Conservation (phyloP, 306 rosid species). For the Lablab purpureus region DNA sequence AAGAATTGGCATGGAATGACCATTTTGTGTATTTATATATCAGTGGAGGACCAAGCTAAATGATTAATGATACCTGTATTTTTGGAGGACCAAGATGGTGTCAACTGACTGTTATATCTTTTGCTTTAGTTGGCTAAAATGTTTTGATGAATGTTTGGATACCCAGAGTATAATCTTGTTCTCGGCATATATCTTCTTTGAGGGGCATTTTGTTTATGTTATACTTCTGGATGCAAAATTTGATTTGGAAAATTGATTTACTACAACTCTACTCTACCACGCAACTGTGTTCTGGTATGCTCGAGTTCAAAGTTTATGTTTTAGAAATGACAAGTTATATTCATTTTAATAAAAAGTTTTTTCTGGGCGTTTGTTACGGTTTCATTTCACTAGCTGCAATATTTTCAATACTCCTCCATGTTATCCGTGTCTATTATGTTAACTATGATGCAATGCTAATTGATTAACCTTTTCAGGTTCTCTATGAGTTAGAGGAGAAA, state of each 20-base stretch:
- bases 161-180: background rate
- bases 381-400: background rate
- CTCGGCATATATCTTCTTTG: constrained; percentile 1
- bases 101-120: background rate
- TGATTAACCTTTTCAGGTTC: constrained; percentile 63
- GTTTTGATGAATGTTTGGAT: constrained; percentile 3
- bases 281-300: background rate
- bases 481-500: constrained; percentile 89
- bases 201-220: background rate
- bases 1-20: background rate
- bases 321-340: background rate
- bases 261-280: background rate
- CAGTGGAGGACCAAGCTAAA: background rate
- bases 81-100: background rate
- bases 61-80: background rate
- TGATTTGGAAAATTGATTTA: constrained; percentile 10
- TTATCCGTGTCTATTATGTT: background rate
- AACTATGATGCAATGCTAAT: constrained; percentile 7
- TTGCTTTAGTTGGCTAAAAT: background rate
- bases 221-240: background rate
- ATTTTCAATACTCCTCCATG: background rate
- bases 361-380: constrained; percentile 9
- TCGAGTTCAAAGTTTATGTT: background rate
- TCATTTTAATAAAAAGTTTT: background rate
- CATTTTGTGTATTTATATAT: constrained; percentile 21